These are phyloP conservation scores for Fusarium nurragi DNA, from an alignment of 2,329 filamentous ascomycete genomes.

Conservation along the genomic window DNA sequence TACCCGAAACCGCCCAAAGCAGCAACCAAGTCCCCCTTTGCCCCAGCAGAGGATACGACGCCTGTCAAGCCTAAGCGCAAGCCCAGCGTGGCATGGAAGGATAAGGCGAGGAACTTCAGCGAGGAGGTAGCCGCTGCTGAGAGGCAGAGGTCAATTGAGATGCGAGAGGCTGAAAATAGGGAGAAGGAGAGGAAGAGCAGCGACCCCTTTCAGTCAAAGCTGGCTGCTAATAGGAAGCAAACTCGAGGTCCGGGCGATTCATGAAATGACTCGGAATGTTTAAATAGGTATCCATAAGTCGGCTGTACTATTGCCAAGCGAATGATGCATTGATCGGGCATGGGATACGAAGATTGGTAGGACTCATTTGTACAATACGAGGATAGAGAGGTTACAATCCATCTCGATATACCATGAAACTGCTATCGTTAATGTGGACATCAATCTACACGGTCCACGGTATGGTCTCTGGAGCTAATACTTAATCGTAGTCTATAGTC, in stretches of 20 bases:
- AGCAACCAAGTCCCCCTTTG: constrained; percentile 31
- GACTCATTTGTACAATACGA: constrained; percentile 27
- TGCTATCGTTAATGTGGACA: background rate
- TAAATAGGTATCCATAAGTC: constrained; percentile 20
- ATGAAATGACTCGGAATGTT: constrained; percentile 22
- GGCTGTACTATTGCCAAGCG: constrained; percentile 37
- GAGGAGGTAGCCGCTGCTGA: constrained; percentile 24
- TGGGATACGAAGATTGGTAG: constrained; percentile 4
- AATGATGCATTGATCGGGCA: constrained; percentile 16
- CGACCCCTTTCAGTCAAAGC: constrained; percentile 24
- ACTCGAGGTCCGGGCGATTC: background rate
- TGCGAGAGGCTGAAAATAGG: constrained; percentile 3
- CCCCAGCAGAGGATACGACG: background rate
- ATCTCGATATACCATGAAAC: constrained; percentile 14
- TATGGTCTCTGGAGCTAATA: background rate
- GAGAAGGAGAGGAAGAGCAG: constrained; percentile 1
- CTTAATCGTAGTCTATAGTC: background rate
- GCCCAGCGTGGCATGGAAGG: constrained; percentile 2
- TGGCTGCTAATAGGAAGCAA: constrained; percentile 14
- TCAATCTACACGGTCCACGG: background rate
- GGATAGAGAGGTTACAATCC: constrained; percentile 12
- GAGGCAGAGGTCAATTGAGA: constrained; percentile 8
- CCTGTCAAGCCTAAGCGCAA: background rate
- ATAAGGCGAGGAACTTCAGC: constrained; percentile 6
- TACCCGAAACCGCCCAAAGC: constrained; percentile 33